Evolutionary conservation across 2,329 filamentous ascomycete genomes (phyloP), one percentile per base, ranked within the genome.

Genomic region (Curvularia sp.): DNA sequence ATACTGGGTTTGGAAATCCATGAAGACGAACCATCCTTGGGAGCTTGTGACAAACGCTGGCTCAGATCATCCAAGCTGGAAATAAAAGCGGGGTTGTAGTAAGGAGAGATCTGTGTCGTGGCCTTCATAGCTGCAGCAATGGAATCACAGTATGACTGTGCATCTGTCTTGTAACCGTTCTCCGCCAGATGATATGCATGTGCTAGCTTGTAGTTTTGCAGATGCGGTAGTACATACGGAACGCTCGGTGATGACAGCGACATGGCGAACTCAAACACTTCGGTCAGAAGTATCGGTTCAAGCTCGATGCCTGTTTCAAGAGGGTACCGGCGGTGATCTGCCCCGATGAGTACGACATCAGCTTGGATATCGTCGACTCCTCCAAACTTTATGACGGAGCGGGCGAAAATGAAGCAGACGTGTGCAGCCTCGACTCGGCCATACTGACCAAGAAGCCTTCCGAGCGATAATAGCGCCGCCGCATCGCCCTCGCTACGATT

Each of bases 1-100:
- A 98, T 96, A 76, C 88, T 97, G 6, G 94, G 93, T 76, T 95
- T 97, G 1, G 92, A 90, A 52, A 99, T 95, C 92, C 94, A 97
- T 2, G 93, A 94, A 20, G 87, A 88, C 6, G 88, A 89, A 55
- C 86, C 88, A 65, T 95, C 92, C 72, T 90, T 92, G 12, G 93
- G 92, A 18, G 93, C 89, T 74, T 95, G 91, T 67, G 90, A 93
- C 39, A 99, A 81, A 59, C 94, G 88, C 63, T 89, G 90, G 73
- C 86, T 87, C 31, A 99, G 83, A 73, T 98, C 93, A 58, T 97
- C 93, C 7, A 98, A 85, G 30, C 88, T 86, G 10, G 85, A 82
- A 61, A 95, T 88, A 44, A 99, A 83, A 30, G 88, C 78, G 13
- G 85, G 81, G 70, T 97, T 89, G 73, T 97, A 92, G 77, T 99